Evolutionary conservation across 2,329 filamentous ascomycete species (phyloP), one percentile per base, ranked within the genome.

Genomic region (Aspergillus brasiliensis): DNA sequence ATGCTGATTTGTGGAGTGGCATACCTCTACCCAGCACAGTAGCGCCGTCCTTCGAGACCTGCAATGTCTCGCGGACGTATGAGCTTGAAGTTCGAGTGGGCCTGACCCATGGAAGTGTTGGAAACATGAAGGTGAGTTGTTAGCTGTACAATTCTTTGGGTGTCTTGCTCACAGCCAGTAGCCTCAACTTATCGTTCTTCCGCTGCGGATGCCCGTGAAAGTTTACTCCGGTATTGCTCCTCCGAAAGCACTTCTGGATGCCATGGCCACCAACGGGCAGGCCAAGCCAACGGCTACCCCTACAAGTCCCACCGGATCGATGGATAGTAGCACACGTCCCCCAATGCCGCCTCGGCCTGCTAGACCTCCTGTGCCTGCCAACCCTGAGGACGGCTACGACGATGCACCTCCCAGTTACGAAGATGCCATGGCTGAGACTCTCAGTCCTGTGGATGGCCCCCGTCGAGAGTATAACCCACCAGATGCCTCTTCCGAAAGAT

Each of bases 351-450:
- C 78, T 67, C 67, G 79, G 67, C 69, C 76, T 37, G 61, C 67
- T n/a, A 64, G 56, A 34, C 62, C 64, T 31, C 65, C 69, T 3
- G 66, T 67, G 7, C 61, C 72, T 17, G 60, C 63, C 28, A 67
- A 67, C 58, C 60, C 65, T 44, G 63, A 66, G 40, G 65, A 69
- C 21, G 63, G 28, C 27, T 73, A 72, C 64, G 88, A 91, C 31
- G 92, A 95, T 58, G 91, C 92, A n/a, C 93, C 94, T 17, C 93
- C 93, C 7, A 97, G 91, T 70, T 98, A 98, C 71, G 92, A 97
- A 76, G 93, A 97, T 76, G 92, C 92, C 11, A 88, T 97, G 77
- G 92, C 92, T 6, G 88, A 91, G 65, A 86, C 88, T 60, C 77
- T 95, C 62, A 88, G 86, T 37, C 91, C 91, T 1, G 86, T 92